phyloP scores from a whole-genome alignment of 2,329 filamentous ascomycete genomes.

The Penicillium crustosum region DNA sequence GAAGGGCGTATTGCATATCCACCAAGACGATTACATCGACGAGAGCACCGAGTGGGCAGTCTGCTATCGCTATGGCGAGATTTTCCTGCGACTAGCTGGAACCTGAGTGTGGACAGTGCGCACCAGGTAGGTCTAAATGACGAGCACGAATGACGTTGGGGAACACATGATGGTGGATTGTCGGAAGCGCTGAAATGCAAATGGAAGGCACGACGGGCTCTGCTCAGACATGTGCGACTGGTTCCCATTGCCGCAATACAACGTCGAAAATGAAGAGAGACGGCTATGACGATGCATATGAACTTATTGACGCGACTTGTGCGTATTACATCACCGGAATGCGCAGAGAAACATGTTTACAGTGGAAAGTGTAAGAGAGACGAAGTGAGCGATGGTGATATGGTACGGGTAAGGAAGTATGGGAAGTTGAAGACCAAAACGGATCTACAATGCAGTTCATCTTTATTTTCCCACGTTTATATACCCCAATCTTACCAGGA shows the following conservation, averaged over 20 bases:
- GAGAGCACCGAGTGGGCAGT: constrained; percentile 20
- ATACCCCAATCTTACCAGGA: constrained; percentile 26
- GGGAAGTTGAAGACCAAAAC: neutral
- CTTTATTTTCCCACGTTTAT: neutral
- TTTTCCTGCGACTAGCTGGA: constrained; percentile 26
- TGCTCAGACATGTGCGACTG: neutral
- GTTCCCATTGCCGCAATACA: neutral
- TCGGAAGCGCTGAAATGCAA: neutral
- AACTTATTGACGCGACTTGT: constrained; percentile 3
- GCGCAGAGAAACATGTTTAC: neutral
- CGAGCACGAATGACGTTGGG: neutral
- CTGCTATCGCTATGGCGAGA: constrained; percentile 31
- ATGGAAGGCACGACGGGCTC: neutral
- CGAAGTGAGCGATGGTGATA: neutral
- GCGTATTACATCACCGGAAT: constrained; percentile 2
- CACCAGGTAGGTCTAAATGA: neutral
- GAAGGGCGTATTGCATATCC: constrained; percentile 61
- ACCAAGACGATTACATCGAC: constrained; percentile 55
- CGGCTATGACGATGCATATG: neutral
- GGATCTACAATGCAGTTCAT: neutral
- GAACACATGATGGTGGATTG: neutral
- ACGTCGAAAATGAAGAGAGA: neutral
- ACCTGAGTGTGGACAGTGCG: neutral
- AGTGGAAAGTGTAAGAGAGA: neutral
- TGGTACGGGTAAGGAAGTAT: neutral